phyloP scores from a whole-genome alignment of 1,284 basidiomycete genomes.

The Fomes fomentarius region DNA sequence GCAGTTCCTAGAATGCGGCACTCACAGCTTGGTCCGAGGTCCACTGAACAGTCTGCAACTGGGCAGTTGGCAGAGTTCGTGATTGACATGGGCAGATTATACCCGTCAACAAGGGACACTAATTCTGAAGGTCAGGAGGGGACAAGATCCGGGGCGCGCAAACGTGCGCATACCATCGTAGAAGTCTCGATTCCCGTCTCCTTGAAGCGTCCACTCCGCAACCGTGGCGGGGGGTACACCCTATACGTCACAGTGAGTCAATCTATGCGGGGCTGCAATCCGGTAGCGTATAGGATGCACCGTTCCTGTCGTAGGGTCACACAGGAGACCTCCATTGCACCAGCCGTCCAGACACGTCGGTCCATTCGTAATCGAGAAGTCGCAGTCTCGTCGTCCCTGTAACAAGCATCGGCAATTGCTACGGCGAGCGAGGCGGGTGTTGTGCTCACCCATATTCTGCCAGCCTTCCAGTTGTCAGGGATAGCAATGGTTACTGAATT shows the following conservation, averaged over 20 bases:
- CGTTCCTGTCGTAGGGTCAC: constrained; percentile 39
- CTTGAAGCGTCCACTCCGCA: constrained; percentile 46
- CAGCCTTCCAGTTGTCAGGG: constrained; percentile 42
- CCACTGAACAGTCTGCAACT: constrained; percentile 43
- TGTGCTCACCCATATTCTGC: constrained; percentile 41
- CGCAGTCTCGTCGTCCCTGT: constrained; percentile 41
- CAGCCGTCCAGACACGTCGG: constrained; percentile 45
- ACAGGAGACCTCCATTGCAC: constrained; percentile 51
- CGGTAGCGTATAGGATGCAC: constrained; percentile 21
- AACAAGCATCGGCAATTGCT: too few species aligned
- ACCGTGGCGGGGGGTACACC: constrained; percentile 47
- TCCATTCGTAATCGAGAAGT: constrained; percentile 44
- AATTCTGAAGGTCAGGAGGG: not conserved
- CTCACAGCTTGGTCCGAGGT: constrained; percentile 43
- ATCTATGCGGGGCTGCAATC: too few species aligned
- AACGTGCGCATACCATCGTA: constrained; percentile 39
- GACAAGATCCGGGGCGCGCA: not conserved
- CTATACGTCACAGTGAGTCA: constrained; percentile 15
- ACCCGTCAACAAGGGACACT: constrained; percentile 46
- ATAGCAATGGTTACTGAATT: constrained; percentile 36
- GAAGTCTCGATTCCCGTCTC: constrained; percentile 36
- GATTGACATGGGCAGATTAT: constrained; percentile 45
- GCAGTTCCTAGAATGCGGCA: not conserved
- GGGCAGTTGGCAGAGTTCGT: constrained; percentile 42
- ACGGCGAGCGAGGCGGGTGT: too few species aligned